Evolutionary conservation across 2,329 filamentous ascomycete genomes (phyloP), one percentile per base, ranked within the genome.

Genomic region (Acephala macrosclerotiorum): DNA sequence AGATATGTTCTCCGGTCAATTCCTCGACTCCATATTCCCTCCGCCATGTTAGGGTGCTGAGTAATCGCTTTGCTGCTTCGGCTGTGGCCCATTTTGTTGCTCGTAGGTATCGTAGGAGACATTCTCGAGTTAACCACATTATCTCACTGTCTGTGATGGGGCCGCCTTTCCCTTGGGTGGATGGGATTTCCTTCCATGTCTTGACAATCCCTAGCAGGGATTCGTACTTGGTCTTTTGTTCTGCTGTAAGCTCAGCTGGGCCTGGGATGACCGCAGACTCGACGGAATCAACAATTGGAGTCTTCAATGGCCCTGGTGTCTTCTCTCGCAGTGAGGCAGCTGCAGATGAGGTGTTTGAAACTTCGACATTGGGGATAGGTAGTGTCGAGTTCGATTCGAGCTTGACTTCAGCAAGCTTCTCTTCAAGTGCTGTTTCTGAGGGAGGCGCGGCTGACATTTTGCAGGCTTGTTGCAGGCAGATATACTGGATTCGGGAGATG

Each of bases 61-160:
- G 88, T 47, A 98, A 80, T n/a, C 96, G 91, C 76, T 90, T 91
- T 71, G 90, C 85, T 9, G 96, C 89, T 57, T 95, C 89, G 51
- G 87, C 81, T 58, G 91, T 85, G 71, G 89, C 85, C 94, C 96
- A 99, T 80, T 97, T 97, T 42, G 93, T 94, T 22, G 96, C 96
- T 66, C 95, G 91, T 35, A 99, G 89, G 78, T 97, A 99, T 72
- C 96, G 91, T 47, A 97, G 85, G 18, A 99, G 85, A 77, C 95
- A 98, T 78, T 99, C 96, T 70, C 89, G 88, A 14, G 94, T 97
- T 71, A 99, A 85, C 89, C 93, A 99, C 81, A 96, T 88, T 75
- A 88, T 91, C 80, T 99, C 96, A 59, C 83, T 81, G 65, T 97
- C 93, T 59, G 88, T 89, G 65, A 98, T 80, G 1, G 92, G 88